Conservation (phyloP, 2,329 filamentous ascomycete genomes). For the Curvularia spicifera region DNA sequence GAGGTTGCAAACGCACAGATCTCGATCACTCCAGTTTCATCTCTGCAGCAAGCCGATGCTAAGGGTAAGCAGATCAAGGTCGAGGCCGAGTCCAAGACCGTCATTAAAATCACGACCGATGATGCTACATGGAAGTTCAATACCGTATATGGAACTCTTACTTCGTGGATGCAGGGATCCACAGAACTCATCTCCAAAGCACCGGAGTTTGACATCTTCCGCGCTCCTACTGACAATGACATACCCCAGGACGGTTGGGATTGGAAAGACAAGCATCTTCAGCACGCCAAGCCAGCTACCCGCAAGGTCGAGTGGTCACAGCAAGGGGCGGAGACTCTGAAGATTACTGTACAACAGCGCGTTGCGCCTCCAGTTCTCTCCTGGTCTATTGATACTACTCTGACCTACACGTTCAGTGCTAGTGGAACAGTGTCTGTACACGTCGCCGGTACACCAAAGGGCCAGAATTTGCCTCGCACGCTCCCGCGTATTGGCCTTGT, state of each 20-base stretch:
- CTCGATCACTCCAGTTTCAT: conserved; percentile 19
- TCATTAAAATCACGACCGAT: conserved; percentile 26
- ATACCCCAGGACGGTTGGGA: conserved; percentile 60
- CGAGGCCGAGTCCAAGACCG: conserved; percentile 24
- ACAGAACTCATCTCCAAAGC: conserved; percentile 40
- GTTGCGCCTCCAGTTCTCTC: conserved; percentile 66
- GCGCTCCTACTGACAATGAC: conserved; percentile 71
- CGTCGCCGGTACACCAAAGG: conserved; percentile 54
- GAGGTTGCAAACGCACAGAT: conserved; percentile 48
- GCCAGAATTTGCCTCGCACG: conserved; percentile 60
- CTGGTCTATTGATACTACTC: conserved; percentile 55
- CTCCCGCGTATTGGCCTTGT: conserved; percentile 69
- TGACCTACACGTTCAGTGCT: conserved; percentile 60
- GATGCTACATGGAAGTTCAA: conserved; percentile 57
- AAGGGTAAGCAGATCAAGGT: conserved; percentile 53
- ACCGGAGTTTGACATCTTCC: conserved; percentile 63
- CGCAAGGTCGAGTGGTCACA: conserved; percentile 48
- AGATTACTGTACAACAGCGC: conserved; percentile 56
- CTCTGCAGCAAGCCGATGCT: conserved; percentile 34
- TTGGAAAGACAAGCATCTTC: conserved; percentile 56
- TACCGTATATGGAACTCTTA: conserved; percentile 59
- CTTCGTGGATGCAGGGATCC: conserved; percentile 44
- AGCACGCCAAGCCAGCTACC: conserved; percentile 36
- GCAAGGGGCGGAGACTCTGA: conserved; percentile 29
- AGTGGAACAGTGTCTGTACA: conserved; percentile 57